phyloP scores from a whole-genome alignment of 2,329 filamentous ascomycete species.

The Colletotrichum shisoi region DNA sequence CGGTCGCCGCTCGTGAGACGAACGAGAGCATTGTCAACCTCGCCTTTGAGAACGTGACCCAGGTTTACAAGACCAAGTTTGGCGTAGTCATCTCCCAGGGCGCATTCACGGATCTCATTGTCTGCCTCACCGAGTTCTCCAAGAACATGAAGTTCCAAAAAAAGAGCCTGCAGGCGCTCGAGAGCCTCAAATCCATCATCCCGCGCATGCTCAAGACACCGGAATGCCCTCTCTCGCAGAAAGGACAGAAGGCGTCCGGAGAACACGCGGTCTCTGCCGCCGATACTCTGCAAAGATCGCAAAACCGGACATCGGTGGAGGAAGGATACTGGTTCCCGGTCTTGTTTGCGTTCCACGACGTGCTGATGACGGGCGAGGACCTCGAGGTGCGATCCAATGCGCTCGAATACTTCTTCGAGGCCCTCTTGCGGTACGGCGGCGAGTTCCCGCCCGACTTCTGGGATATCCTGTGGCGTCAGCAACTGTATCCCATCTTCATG shows the following conservation, averaged over 20 bases:
- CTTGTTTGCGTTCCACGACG: conserved; percentile 97
- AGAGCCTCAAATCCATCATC: conserved; percentile 91
- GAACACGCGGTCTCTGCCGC: conserved; percentile 54
- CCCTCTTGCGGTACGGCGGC: conserved; percentile 85
- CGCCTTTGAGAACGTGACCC: conserved; percentile 94
- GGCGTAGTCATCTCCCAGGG: conserved; percentile 95
- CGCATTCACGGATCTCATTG: conserved; percentile 93
- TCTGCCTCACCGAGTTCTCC: conserved; percentile 96
- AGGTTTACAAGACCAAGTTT: conserved; percentile 95
- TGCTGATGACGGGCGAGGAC: conserved; percentile 98
- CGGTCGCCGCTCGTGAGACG: conserved; percentile 89
- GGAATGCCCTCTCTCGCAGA: conserved; percentile 87
- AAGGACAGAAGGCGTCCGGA: conserved; percentile 50
- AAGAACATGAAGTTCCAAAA: conserved; percentile 99
- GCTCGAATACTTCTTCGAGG: conserved; percentile 95
- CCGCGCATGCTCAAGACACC: conserved; percentile 94
- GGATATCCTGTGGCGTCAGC: conserved; percentile 97
- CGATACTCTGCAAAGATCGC: conserved; percentile 60
- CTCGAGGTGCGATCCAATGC: conserved; percentile 91
- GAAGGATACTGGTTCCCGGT: conserved; percentile 99
- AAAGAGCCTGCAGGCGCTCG: conserved; percentile 95
- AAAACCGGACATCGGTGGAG: conserved; percentile 85
- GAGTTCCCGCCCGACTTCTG: conserved; percentile 95
- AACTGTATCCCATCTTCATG: conserved; percentile 98
- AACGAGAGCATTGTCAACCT: conserved; percentile 96